phyloP scores from a whole-genome alignment of 2,329 filamentous ascomycete genomes.

The Diplodia sapinea region DNA sequence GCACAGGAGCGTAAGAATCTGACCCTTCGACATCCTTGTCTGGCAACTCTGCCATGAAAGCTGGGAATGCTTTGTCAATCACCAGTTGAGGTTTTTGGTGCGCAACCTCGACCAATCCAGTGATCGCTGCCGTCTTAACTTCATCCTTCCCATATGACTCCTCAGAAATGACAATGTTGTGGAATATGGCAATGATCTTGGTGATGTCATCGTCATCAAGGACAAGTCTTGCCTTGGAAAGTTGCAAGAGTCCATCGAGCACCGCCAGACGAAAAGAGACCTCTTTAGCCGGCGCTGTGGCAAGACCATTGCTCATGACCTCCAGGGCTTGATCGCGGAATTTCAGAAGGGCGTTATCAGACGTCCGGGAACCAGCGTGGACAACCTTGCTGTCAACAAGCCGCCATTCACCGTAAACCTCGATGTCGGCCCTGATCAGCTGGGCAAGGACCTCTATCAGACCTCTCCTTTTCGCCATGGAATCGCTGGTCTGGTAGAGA shows the following conservation, averaged over 20 bases:
- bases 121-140: conserved; percentile 64
- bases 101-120: conserved; percentile 65
- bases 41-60: conserved; percentile 68
- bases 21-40: conserved; percentile 59
- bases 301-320: conserved; percentile 51
- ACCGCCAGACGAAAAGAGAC: conserved; percentile 57
- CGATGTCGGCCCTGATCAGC: conserved; percentile 63
- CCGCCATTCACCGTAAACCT: conserved; percentile 63
- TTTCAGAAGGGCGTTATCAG: conserved; percentile 48
- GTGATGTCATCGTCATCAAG: conserved; percentile 51
- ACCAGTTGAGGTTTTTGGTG: conserved; percentile 67
- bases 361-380: conserved; percentile 33
- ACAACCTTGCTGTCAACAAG: conserved; percentile 47
- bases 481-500: conserved; percentile 66
- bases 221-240: conserved; percentile 50
- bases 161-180: conserved; percentile 66
- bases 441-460: conserved; percentile 66
- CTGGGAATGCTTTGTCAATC: conserved; percentile 68
- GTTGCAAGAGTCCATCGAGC: conserved; percentile 51
- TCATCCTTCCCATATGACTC: conserved; percentile 62
- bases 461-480: conserved; percentile 66
- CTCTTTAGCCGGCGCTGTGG: conserved; percentile 53
- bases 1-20: conserved; percentile 58
- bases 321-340: conserved; percentile 51
- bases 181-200: conserved; percentile 64